Percentiles rank a stretch among this genome's conserved stretches.
Evolutionary conservation across 2,329 filamentous ascomycete species (phyloP).

Genomic region (Aspergillus nomiae): DNA sequence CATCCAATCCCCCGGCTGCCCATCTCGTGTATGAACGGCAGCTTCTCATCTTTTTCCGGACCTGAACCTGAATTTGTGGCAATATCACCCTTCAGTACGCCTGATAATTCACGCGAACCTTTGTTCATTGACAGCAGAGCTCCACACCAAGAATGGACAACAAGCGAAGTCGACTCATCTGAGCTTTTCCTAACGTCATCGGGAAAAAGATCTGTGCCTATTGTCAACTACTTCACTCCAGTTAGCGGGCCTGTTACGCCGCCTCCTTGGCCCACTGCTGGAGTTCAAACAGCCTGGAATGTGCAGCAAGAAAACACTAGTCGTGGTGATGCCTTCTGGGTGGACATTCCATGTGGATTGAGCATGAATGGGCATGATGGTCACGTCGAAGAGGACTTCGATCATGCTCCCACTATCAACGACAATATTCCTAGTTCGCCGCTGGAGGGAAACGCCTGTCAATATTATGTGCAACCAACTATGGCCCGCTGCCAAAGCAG

Average conservation of each 20-base stretch:
- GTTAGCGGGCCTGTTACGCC: conserved; percentile 3
- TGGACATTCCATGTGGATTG: neutral
- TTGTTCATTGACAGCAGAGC: neutral
- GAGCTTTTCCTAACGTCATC: conserved; percentile 6
- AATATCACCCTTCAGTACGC: conserved; percentile 5
- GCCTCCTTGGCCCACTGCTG: conserved; percentile 11
- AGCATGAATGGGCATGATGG: conserved; percentile 1
- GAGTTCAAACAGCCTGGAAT: conserved; percentile 5
- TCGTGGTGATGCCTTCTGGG: conserved; percentile 5
- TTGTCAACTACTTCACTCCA: conserved; percentile 7
- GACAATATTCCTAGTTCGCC: conserved; percentile 8
- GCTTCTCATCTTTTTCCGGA: conserved; percentile 13
- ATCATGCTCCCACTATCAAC: conserved; percentile 1
- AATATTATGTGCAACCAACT: conserved; percentile 5
- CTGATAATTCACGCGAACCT: neutral
- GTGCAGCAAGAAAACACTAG: conserved; percentile 3
- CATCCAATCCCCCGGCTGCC: conserved; percentile 17
- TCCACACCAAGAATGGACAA: conserved; percentile 10
- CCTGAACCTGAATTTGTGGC: conserved; percentile 14
- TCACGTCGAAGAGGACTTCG: neutral
- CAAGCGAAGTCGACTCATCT: neutral
- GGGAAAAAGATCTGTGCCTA: conserved; percentile 5
- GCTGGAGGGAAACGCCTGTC: neutral
- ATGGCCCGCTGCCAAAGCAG: conserved; percentile 4
- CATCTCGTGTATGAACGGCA: conserved; percentile 7